Conservation (phyloP, 805 yeast species). For the Kregervanrija pseudodelftensis region DNA sequence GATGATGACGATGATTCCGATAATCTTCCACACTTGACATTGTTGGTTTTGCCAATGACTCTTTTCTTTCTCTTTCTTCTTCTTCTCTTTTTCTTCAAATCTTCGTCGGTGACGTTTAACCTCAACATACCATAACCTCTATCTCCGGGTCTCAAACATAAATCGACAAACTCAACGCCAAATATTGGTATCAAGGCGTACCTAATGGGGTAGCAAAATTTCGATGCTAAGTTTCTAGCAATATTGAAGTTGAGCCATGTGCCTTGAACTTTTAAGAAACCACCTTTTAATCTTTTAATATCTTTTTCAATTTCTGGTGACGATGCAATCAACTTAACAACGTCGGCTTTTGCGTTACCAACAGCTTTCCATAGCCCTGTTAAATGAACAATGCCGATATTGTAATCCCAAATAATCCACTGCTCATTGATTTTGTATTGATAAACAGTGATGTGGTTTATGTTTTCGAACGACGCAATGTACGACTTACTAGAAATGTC, state of each 20-base stretch:
- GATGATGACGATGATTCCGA: neutral
- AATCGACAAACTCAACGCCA: slow-evolving; percentile 59
- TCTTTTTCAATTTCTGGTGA: slow-evolving; percentile 58
- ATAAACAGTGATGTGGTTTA: slow-evolving; percentile 61
- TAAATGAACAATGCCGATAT: slow-evolving; percentile 77
- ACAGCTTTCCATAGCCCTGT: slow-evolving; percentile 84
- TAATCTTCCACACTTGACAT: too few relatives aligned
- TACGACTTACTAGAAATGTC: slow-evolving; percentile 39
- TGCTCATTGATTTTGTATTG: slow-evolving; percentile 65
- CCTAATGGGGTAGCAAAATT: slow-evolving; percentile 74
- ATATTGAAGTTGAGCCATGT: slow-evolving; percentile 80
- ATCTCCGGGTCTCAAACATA: slow-evolving; percentile 53
- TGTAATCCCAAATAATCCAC: slow-evolving; percentile 81
- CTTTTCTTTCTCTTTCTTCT: slow-evolving; percentile 12
- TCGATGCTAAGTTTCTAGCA: slow-evolving; percentile 59
- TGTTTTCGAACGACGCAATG: slow-evolving; percentile 67
- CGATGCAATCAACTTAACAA: slow-evolving; percentile 60
- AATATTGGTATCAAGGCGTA: slow-evolving; percentile 72
- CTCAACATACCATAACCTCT: slow-evolving; percentile 59
- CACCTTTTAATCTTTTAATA: slow-evolving; percentile 78
- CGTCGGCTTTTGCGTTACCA: slow-evolving; percentile 68
- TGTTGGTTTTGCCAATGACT: too few relatives aligned
- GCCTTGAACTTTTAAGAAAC: slow-evolving; percentile 87
- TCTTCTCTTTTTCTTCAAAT: slow-evolving; percentile 17
- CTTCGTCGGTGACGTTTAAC: slow-evolving; percentile 28